Percentiles rank a stretch among this genome's conserved stretches.
Evolutionary conservation across 192 early-diverging fungal genomes (phyloP).

Genomic region (Kickxella alabastrina): DNA sequence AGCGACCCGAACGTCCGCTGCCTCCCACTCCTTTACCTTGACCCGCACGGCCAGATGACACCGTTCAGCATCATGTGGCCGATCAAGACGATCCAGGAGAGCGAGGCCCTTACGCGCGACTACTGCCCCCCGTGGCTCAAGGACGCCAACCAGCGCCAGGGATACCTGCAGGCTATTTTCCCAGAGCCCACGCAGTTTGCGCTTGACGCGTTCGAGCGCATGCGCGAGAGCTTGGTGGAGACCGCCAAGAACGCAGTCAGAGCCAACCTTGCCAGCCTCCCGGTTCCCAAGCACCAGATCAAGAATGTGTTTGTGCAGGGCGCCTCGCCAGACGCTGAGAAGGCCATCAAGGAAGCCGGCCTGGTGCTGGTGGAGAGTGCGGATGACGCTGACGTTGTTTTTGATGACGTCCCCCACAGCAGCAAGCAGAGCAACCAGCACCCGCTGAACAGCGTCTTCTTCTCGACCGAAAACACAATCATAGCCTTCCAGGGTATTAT

Average conservation of each 20-base stretch:
- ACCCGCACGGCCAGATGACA: conserved; percentile 49
- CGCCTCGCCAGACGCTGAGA: conserved; percentile 1
- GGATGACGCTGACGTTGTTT: conserved; percentile 33
- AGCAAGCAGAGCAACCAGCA: conserved; percentile 29
- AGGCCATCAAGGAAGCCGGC: conserved; percentile 14
- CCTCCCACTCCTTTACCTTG: conserved; percentile 61
- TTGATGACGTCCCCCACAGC: conserved; percentile 20
- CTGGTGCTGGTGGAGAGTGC: conserved; percentile 6
- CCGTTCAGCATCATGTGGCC: conserved; percentile 67
- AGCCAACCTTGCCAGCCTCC: conserved; percentile 2
- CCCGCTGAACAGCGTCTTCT: conserved; percentile 24
- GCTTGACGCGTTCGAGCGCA: conserved; percentile 26
- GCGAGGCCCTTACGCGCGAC: conserved; percentile 56
- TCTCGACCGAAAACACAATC: conserved; percentile 23
- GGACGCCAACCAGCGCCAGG: conserved; percentile 45
- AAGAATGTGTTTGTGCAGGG: conserved; percentile 24
- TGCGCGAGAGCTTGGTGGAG: conserved; percentile 19
- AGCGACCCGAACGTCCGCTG: conserved; percentile 59
- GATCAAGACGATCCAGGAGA: conserved; percentile 50
- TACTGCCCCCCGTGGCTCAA: conserved; percentile 58
- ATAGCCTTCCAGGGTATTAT: conserved; percentile 31
- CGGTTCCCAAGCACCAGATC: conserved; percentile 5
- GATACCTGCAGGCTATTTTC: conserved; percentile 55
- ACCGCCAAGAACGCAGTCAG: conserved; percentile 11
- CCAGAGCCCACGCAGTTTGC: conserved; percentile 30